Base-by-base conservation (phyloP, 352 stramenopile species). In the Phytophthora ramorum region DNA sequence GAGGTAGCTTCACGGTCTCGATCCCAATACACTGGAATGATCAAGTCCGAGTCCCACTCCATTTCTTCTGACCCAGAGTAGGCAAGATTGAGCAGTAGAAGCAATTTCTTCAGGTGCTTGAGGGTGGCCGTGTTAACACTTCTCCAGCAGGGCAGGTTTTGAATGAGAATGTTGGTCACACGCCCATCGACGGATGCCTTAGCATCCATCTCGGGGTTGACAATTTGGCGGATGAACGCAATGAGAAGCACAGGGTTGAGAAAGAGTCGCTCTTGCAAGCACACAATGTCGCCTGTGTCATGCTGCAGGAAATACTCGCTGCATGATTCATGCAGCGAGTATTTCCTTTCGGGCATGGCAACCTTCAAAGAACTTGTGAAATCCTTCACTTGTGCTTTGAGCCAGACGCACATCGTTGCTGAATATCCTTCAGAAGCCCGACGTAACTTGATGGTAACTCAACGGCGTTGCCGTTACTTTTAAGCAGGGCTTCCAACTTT, bases 401-500 rank as follows among this genome's bases (percentile, higher is more conserved):
- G 65, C 38, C 35, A 60, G 1, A 26, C 19, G 43, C 10, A 19
- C 32, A 35, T 2, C 41, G 22, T 10, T 45, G 54, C 24, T 53
- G 54, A 4, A 20, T 24, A 14, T 62, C 7, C 7, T 37, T 35
- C 5, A 62, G 20, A 4, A 62, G 13, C 1, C 54, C 28, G n/a
- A 43, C 40, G 30, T 62, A 62, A 41, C 40, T 53, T 16, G 54
- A 19, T 19, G 54, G 54, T 14, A 62, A 19, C 26, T 54, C 26
- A 13, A 62, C 19, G 2, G 62, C 47, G 14, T 20, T 63, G n/a
- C 69, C 63, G 4, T 55, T 58, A 3, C 59, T 48, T 57, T 71
- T 56, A 2, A 79, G 47, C 20, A 79, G 44, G 35, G 35, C 24
- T 57, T 79, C 76, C 48, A 60, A 41, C 17, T 60, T 60, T 3